Evolutionary conservation across 2,329 filamentous ascomycete genomes (phyloP), one percentile per base, ranked within the genome.

Genomic region (Clarireedia paspali): DNA sequence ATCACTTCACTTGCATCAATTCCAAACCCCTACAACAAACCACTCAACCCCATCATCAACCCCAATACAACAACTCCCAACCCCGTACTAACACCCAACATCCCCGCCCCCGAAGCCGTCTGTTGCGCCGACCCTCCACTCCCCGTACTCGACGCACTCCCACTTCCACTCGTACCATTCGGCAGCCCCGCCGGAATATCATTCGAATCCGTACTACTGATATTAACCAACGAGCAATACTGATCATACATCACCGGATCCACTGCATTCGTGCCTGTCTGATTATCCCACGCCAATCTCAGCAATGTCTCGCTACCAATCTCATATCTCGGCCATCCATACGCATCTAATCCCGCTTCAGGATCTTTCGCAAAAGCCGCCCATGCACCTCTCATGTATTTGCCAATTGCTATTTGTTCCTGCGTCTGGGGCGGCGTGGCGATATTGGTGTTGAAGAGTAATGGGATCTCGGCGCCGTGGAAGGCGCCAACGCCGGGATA

Each of bases 311-410:
- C 39, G n/a, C 36, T 44, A 30, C 15, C 30, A 24, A 40, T 4
- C 2, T 50, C 45, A 36, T 59, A 59, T 23, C 30, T n/a, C 24
- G 57, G 57, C 55, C 55, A 59, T 47, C 67, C 63, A 56, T 70
- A 70, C 2, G 51, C 61, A 14, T 53, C 63, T 27, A 73, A 57
- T 2, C 71, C 71, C 17, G 67, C 61, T 9, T 54, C 55, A 1
- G 72, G 70, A 58, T 73, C 63, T 53, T 70, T 73, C 12, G 71
- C 71, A 59, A 74, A 74, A 1, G 70, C 62, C 0, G 71, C 66
- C 70, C 71, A 73, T 10, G 72, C 72, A 2, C 67, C 67, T n/a
- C 70, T 65, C 55, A 73, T 65, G 44, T 71, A 73, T 17, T 64
- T 60, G 17, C 62, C 67, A 5, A 73, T 63, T 7, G 55, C 59